phyloP scores from a whole-genome alignment of 1,284 basidiomycete species.

The Rhizoctonia solani region DNA sequence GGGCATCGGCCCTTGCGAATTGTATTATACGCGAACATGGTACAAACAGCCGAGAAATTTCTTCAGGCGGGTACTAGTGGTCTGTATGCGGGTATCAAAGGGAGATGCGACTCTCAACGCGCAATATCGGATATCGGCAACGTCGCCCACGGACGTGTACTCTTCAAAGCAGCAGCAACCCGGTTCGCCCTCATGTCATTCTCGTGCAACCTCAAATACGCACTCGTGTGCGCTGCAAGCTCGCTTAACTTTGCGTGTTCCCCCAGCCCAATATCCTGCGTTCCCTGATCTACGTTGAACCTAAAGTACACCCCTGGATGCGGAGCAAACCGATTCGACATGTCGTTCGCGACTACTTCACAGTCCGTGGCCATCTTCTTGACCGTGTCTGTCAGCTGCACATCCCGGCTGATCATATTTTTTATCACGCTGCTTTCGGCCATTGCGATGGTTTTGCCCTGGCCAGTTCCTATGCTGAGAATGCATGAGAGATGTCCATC shows the following conservation, averaged over 20 bases:
- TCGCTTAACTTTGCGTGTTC: neutral
- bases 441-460: neutral
- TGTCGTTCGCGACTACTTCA: neutral
- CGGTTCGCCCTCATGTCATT: neutral
- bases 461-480: slow-evolving; percentile 18
- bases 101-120: too few relatives aligned
- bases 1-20: too few relatives aligned
- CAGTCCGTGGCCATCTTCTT: slow-evolving; percentile 4
- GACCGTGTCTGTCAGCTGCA: neutral
- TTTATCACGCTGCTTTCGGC: neutral
- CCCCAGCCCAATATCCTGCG: neutral
- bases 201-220: neutral
- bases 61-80: too few relatives aligned
- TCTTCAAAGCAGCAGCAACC: neutral
- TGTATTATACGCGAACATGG: too few relatives aligned
- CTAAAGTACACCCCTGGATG: neutral
- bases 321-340: neutral
- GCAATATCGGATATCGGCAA: too few relatives aligned
- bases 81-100: too few relatives aligned
- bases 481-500: neutral
- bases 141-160: too few relatives aligned
- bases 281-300: slow-evolving; percentile 7
- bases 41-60: too few relatives aligned
- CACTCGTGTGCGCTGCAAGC: neutral
- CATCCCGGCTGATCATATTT: neutral